phyloP scores from a whole-genome alignment of 2,329 filamentous ascomycete species.

The Cladobotryum mycophilum region DNA sequence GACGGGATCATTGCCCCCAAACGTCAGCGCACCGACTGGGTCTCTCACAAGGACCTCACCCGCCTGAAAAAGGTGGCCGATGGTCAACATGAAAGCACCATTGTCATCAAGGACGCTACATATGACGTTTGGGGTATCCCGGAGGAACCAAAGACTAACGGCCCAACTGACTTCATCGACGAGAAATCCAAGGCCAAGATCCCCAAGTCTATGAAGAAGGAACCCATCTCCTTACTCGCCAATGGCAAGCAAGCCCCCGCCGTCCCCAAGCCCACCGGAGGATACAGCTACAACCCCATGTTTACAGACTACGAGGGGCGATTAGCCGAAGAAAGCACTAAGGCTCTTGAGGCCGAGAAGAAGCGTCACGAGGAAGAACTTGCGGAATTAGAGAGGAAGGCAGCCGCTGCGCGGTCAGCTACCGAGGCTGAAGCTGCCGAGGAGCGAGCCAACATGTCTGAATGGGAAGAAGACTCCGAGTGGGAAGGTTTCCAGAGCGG shows the following conservation, averaged over 20 bases:
- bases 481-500: slow-evolving; percentile 90
- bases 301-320: slow-evolving; percentile 81
- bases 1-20: slow-evolving; percentile 71
- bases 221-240: slow-evolving; percentile 75
- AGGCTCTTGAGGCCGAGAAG: slow-evolving; percentile 72
- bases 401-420: slow-evolving; percentile 62
- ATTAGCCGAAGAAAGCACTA: slow-evolving; percentile 66
- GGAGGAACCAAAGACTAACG: slow-evolving; percentile 31
- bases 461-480: slow-evolving; percentile 81
- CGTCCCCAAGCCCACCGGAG: slow-evolving; percentile 71
- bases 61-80: slow-evolving; percentile 75
- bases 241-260: slow-evolving; percentile 74
- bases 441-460: slow-evolving; percentile 56
- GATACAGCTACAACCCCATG: slow-evolving; percentile 86
- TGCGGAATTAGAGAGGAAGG: slow-evolving; percentile 59
- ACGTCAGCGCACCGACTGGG: slow-evolving; percentile 68
- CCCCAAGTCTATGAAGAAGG: slow-evolving; percentile 67
- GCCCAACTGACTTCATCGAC: slow-evolving; percentile 53
- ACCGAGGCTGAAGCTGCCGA: slow-evolving; percentile 71
- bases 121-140: slow-evolving; percentile 73
- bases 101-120: slow-evolving; percentile 53
- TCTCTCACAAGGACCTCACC: slow-evolving; percentile 77
- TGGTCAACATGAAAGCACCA: slow-evolving; percentile 52
- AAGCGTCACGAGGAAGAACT: slow-evolving; percentile 63
- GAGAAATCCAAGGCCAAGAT: slow-evolving; percentile 60